A percentile compares a stretch with the other conserved stretches of the same genome.
These are phyloP conservation scores for Fistulinella cinereoalba DNA, from an alignment of 1,284 basidiomycete species.

Conservation along the genomic window DNA sequence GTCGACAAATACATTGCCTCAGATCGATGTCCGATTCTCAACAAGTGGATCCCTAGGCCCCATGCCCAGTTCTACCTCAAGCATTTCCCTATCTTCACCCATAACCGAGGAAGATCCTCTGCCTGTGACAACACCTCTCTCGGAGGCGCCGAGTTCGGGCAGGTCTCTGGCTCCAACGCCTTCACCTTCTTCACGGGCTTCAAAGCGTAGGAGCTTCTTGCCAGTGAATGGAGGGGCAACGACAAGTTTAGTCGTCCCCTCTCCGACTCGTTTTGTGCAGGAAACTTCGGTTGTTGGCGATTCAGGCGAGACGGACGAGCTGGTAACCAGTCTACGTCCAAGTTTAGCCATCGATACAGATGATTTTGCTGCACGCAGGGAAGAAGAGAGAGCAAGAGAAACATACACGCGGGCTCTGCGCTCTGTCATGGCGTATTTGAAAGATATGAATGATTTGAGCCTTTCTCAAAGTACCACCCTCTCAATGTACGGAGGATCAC, in stretches of 20 bases:
- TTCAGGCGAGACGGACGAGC: slow-evolving; percentile 40
- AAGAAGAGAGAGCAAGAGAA: slow-evolving; percentile 69
- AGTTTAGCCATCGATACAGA: slow-evolving; percentile 47
- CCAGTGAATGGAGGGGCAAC: slow-evolving; percentile 65
- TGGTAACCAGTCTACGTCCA: slow-evolving; percentile 35
- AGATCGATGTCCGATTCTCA: slow-evolving; percentile 68
- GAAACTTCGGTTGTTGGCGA: slow-evolving; percentile 47
- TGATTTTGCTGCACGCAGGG: slow-evolving; percentile 45
- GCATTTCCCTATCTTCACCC: slow-evolving; percentile 29
- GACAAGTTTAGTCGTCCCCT: slow-evolving; percentile 55
- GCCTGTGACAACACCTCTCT: not conserved
- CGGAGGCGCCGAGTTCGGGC: slow-evolving; percentile 25
- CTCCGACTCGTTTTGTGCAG: slow-evolving; percentile 59
- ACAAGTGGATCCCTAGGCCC: slow-evolving; percentile 57
- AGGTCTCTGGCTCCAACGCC: slow-evolving; percentile 47
- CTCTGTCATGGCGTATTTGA: slow-evolving; percentile 91
- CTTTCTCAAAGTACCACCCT: slow-evolving; percentile 52
- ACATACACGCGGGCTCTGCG: slow-evolving; percentile 75
- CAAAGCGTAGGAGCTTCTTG: slow-evolving; percentile 81
- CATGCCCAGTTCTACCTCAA: slow-evolving; percentile 33
- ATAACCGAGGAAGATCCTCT: slow-evolving; percentile 24
- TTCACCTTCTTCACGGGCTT: slow-evolving; percentile 47
- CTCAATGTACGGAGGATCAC: slow-evolving; percentile 52
- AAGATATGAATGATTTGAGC: slow-evolving; percentile 89
- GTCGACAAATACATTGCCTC: slow-evolving; percentile 44